A percentile compares a stretch with the other conserved stretches of the same genome.
Evolutionary conservation across 768 basidiomycete species (phyloP).

Genomic region (Tephrocybe sp.): DNA sequence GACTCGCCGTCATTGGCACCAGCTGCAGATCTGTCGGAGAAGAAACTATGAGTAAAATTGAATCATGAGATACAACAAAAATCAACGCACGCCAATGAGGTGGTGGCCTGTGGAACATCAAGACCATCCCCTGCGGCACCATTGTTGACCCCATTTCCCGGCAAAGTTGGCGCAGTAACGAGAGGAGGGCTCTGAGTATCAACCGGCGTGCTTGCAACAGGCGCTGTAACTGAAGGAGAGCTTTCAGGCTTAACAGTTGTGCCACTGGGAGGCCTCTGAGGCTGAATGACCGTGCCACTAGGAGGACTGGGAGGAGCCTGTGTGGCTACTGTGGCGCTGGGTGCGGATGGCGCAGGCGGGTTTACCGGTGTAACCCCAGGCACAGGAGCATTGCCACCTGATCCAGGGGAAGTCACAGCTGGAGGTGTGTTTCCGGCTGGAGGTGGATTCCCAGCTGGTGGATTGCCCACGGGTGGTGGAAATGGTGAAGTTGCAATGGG

Average conservation of each 20-base stretch:
- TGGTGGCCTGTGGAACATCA: background rate
- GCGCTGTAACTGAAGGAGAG: background rate
- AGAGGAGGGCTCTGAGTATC: background rate
- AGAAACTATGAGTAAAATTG: background rate
- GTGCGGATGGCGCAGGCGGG: background rate
- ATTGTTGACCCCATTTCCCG: background rate
- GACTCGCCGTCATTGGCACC: background rate
- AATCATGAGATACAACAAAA: background rate
- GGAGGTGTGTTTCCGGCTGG: background rate
- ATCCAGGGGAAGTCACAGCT: background rate
- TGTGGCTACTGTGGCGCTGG: background rate
- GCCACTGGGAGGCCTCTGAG: too few relatives aligned
- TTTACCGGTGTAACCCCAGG: background rate
- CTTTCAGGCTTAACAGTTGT: too few relatives aligned
- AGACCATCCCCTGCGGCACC: background rate
- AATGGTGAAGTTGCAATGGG: background rate
- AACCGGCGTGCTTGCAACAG: too few relatives aligned
- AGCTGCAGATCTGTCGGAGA: background rate
- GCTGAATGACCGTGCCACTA: too few relatives aligned
- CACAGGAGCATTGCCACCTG: background rate
- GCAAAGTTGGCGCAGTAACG: background rate
- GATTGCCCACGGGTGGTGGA: background rate
- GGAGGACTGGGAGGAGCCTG: background rate
- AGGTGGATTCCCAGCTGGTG: background rate
- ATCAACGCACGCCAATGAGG: background rate